A percentile compares a stretch with the other conserved stretches of the same genome.
phyloP scores from a whole-genome alignment of 1,284 basidiomycete genomes.

The Microbotryum violaceum region DNA sequence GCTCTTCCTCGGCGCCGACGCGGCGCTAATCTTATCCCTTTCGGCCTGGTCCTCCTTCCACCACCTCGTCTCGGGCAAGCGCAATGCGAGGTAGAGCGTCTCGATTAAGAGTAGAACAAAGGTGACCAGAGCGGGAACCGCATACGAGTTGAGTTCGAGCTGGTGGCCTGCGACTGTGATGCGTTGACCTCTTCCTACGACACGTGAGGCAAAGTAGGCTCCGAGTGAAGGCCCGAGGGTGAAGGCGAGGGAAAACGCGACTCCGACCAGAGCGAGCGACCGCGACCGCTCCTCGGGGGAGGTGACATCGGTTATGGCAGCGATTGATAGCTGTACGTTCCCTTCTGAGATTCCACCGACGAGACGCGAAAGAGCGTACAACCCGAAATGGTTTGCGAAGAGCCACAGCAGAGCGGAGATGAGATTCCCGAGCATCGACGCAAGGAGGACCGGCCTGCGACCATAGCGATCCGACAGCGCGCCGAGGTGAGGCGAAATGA shows the following conservation, averaged over 20 bases:
- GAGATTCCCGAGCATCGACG: conserved; percentile 86
- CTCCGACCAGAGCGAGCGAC: conserved; percentile 81
- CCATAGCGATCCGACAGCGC: conserved; percentile 64
- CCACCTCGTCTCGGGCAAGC: conserved; percentile 37
- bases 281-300: conserved; percentile 53
- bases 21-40: conserved; percentile 9
- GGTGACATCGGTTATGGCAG: conserved; percentile 81
- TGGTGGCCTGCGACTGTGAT: conserved; percentile 39
- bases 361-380: conserved; percentile 77
- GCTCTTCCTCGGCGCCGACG: conserved; percentile 20
- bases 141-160: conserved; percentile 64
- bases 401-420: conserved; percentile 80
- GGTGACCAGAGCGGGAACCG: conserved; percentile 58
- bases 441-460: conserved; percentile 65
- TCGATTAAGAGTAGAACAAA: conserved; percentile 33
- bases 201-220: conserved; percentile 43
- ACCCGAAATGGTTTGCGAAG: conserved; percentile 65
- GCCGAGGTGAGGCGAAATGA: conserved; percentile 77
- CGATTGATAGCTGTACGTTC: conserved; percentile 50
- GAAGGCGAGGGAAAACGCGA: conserved; percentile 87
- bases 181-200: conserved; percentile 31
- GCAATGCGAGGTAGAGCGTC: conserved; percentile 28
- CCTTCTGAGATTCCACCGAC: conserved; percentile 81
- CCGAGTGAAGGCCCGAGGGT: conserved; percentile 56
- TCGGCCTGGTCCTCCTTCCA: conserved; percentile 27